Conservation (phyloP, 208 protist genomes). For the Wallacemonas sp. region DNA sequence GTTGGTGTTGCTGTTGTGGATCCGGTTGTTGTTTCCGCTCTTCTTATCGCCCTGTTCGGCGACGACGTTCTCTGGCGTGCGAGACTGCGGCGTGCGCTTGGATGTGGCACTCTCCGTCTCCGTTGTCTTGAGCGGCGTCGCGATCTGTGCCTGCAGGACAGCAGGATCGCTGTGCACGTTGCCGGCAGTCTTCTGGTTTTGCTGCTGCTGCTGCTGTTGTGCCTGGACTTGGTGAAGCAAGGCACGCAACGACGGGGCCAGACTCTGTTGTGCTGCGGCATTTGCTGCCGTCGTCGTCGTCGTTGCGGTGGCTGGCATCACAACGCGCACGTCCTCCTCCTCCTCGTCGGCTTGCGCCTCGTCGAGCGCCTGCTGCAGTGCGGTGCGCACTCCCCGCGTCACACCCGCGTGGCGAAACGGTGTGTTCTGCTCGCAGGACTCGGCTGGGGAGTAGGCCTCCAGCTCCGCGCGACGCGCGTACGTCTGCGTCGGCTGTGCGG, state of each 20-base stretch:
- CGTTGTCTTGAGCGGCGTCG: not conserved
- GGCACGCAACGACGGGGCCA: not conserved
- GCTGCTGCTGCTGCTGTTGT: not conserved
- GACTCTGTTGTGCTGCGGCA: not conserved
- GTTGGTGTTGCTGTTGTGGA: constrained; percentile 12
- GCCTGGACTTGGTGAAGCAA: not conserved
- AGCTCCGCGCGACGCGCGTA: too few species aligned
- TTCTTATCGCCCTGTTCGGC: too few species aligned
- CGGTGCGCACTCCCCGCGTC: constrained; percentile 20
- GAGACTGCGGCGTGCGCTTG: constrained; percentile 15
- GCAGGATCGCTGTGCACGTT: not conserved
- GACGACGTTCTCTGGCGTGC: not conserved
- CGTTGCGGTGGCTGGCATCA: not conserved
- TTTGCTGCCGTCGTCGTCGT: not conserved
- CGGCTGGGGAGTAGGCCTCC: too few species aligned
- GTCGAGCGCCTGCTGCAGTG: constrained; percentile 24
- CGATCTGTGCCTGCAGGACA: not conserved
- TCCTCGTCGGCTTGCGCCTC: constrained; percentile 18
- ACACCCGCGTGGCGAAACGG: not conserved
- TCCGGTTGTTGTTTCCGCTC: not conserved
- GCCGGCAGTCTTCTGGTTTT: not conserved
- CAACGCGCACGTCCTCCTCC: constrained; percentile 2
- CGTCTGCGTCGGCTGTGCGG: not conserved
- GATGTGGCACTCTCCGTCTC: too few species aligned
- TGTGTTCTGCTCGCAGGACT: not conserved